These are phyloP conservation scores for Nephelium lappaceum DNA, from an alignment of 345 rosid species.

Conservation along the genomic window DNA sequence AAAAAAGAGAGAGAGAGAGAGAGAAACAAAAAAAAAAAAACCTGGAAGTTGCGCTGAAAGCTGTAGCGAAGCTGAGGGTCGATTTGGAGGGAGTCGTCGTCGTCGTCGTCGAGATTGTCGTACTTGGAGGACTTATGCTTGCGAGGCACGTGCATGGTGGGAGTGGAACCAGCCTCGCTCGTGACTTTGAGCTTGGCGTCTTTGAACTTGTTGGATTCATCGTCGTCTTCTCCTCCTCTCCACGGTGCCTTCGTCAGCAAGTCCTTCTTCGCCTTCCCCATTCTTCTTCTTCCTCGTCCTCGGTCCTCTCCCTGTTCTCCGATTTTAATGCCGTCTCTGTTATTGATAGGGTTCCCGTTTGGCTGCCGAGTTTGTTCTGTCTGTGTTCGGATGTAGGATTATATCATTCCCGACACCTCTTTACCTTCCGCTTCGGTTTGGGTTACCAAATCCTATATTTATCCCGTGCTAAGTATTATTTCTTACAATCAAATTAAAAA, in stretches of 20 bases:
- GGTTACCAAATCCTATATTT: too few relatives aligned
- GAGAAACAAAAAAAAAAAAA: too few relatives aligned
- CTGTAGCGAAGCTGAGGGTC: slow-evolving; percentile 98
- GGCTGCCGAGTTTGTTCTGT: background rate
- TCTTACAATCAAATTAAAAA: too few relatives aligned
- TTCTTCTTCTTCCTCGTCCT: background rate
- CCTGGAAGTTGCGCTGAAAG: slow-evolving; percentile 92
- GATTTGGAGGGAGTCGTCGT: slow-evolving; percentile 61
- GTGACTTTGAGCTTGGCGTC: slow-evolving; percentile 84
- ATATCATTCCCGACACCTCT: too few relatives aligned
- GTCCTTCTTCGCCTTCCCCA: slow-evolving; percentile 66
- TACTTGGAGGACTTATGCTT: slow-evolving; percentile 35
- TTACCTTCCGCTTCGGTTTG: too few relatives aligned
- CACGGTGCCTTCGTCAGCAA: slow-evolving; percentile 84
- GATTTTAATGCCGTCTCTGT: background rate
- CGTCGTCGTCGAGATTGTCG: slow-evolving; percentile 35
- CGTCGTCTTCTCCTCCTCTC: slow-evolving; percentile 83
- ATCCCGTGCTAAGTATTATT: too few relatives aligned
- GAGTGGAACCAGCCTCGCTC: slow-evolving; percentile 62
- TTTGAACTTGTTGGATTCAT: slow-evolving; percentile 57
- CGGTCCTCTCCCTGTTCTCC: too few relatives aligned
- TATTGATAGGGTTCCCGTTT: background rate
- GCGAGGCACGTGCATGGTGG: slow-evolving; percentile 85
- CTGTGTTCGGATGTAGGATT: background rate
- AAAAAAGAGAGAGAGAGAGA: too few relatives aligned